Evolutionary conservation across 176 grass and related monocot species (phyloP).

Genomic region (Hordeum vulgare): DNA sequence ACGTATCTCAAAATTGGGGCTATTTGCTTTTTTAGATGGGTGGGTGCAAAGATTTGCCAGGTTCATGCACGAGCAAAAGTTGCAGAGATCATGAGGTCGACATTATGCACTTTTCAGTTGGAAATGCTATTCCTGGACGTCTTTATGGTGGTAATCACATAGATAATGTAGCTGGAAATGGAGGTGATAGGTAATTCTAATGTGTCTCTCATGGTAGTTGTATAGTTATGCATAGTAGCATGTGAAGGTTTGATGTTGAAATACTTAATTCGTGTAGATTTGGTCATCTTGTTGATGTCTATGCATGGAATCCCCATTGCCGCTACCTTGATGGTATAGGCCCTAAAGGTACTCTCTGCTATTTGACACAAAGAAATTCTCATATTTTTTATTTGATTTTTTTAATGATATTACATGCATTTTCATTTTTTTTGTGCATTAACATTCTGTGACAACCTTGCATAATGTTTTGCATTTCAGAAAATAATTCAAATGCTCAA

Average conservation of each 20-base stretch:
- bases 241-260: not conserved
- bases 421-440: not conserved
- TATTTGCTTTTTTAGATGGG: constrained; percentile 74
- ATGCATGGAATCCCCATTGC: constrained; percentile 97
- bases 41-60: constrained; percentile 59
- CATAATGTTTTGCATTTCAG: constrained; percentile 39
- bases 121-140: constrained; percentile 96
- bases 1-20: not conserved
- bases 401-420: not conserved
- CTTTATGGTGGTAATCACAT: constrained; percentile 90
- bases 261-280: constrained; percentile 41
- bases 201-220: not conserved
- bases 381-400: not conserved
- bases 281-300: constrained; percentile 90
- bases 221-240: not conserved
- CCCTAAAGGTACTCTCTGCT: constrained; percentile 57
- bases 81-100: constrained; percentile 89
- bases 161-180: constrained; percentile 76
- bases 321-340: constrained; percentile 76
- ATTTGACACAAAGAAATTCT: constrained; percentile 4
- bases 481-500: constrained; percentile 81
- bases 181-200: constrained; percentile 73
- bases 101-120: constrained; percentile 95
- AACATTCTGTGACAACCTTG: not conserved
- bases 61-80: constrained; percentile 72